Evolutionary conservation across 768 basidiomycete species (phyloP), one percentile per base, ranked within the genome.

Genomic region (Pluteus cervinus): DNA sequence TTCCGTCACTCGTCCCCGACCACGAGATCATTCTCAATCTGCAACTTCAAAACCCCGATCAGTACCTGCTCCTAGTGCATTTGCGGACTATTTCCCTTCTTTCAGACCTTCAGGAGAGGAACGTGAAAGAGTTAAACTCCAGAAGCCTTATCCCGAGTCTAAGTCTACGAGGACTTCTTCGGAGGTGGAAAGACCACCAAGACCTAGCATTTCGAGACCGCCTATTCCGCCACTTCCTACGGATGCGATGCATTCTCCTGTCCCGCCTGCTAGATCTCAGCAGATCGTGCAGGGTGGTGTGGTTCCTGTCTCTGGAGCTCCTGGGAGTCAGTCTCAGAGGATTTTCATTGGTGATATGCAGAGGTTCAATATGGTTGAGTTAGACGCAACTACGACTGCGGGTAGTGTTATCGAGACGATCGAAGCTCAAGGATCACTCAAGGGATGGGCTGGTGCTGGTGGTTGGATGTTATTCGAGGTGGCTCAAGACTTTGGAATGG

Each of bases 381-480:
- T 96, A 28, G 64, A 69, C 2, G 61, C 79, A 9, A 56, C 60
- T 7, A 93, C 86, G 2, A 78, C 65, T 18, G 87, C 88, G 7
- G 70, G 77, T 24, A 85, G 90, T 39, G 75, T 93, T 5, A 58
- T 94, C 37, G 63, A 70, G 9, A 62, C 75, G 51, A 67, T 91
- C 18, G 75, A 81, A 28, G 60, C 60, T 12, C 76, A 83, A 51
- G 86, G 85, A 8, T 72, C 76, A 39, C 57, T 94, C 29, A 72
- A 72, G 29, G 73, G 74, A 31, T 75, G 70, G 60, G 61, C 59
- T 2, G 75, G 74, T 1, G 65, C 58, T n/a, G 79, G 71, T 4
- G 80, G 76, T 5, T 96, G 89, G 87, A 90, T 92, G 73, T 56
- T 98, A 20, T 93, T 76, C 56, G 94, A 98, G 61, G 59, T 93